Percentiles rank a stretch among this genome's conserved stretches.
Evolutionary conservation across 2,329 filamentous ascomycete species (phyloP).

Genomic region (Colletotrichum aenigma): DNA sequence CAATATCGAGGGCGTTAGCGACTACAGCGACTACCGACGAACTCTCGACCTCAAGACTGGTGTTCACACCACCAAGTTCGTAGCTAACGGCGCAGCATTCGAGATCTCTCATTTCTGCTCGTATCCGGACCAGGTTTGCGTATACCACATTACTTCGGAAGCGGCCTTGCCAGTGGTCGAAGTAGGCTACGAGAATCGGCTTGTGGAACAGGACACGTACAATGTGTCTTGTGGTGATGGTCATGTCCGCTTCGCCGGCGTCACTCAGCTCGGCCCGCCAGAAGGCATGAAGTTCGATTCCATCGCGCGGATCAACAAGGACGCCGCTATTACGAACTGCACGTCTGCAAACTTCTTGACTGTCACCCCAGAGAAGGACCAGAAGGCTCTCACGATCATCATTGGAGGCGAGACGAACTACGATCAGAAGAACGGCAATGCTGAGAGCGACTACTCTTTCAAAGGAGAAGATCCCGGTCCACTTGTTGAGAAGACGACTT

Average conservation of each 20-base stretch:
- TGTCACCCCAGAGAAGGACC: conserved; percentile 27
- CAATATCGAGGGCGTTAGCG: conserved; percentile 32
- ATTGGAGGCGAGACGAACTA: conserved; percentile 53
- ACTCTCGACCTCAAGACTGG: conserved; percentile 48
- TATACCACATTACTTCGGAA: conserved; percentile 27
- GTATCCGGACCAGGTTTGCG: conserved; percentile 40
- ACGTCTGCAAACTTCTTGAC: conserved; percentile 27
- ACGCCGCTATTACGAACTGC: conserved; percentile 21
- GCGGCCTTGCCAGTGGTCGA: conserved; percentile 40
- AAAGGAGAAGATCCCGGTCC: conserved; percentile 47
- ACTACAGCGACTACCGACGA: conserved; percentile 39
- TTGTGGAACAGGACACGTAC: conserved; percentile 31
- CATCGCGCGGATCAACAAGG: conserved; percentile 27
- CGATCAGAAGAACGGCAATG: conserved; percentile 52
- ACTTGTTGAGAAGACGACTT: conserved; percentile 36
- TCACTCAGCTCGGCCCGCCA: conserved; percentile 42
- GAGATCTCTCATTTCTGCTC: conserved; percentile 36
- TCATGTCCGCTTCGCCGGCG: conserved; percentile 33
- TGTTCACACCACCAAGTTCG: conserved; percentile 37
- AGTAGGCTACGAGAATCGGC: conserved; percentile 45
- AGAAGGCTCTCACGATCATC: conserved; percentile 38
- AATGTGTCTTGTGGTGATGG: conserved; percentile 35
- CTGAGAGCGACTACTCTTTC: conserved; percentile 48
- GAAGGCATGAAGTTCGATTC: conserved; percentile 50
- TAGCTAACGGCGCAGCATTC: conserved; percentile 38